Base-by-base conservation (phyloP, 768 basidiomycete genomes). In the Tulasnella sp. region DNA sequence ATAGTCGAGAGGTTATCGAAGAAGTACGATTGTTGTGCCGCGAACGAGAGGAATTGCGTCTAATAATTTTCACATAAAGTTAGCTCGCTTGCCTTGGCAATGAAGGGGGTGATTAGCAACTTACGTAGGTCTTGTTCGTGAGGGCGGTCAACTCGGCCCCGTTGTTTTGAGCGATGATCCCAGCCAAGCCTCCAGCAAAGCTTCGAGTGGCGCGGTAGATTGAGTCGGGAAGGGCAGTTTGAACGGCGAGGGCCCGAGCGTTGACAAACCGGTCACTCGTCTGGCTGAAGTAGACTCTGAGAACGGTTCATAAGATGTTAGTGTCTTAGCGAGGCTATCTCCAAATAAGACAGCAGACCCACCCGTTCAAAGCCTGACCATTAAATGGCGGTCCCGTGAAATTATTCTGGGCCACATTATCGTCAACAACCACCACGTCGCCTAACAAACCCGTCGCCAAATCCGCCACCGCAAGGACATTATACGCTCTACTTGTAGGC, bases 321-420 rank as follows among this genome's bases (percentile, higher is more conserved):
- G 38, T 3, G 72, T 29, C 72, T 1, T 25, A 42, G 37, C 8
- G 8, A 8, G 17, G 42, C 17, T 75, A 6, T 52, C 15, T 7
- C 38, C 19, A 19, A 34, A 39, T 8, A 71, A 34, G 64, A 76
- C 12, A 3, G 25, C 3, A 4, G 3, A 8, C 75, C 4, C 25
- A 76, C 75, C 75, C 75, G 31, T 76, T 76, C 29, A 39, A 70
- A 29, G 37, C 45, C 38, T 70, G 64, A 15, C 75, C 75, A n/a
- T 69, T 76, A 14, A 40, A 25, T 31, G 75, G 75, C 64, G 64
- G 31, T 0, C 75, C 67, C 14, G 75, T 68, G 40, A 76, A 68
- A 40, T 76, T 70, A 29, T 76, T 76, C 36, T 15, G 34, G 12
- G 75, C 36, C 37, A 76, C 67, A 34, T 76, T 76, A 5, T 67